Evolutionary conservation across 2,329 filamentous ascomycete species (phyloP).

Genomic region (Trichoderma atroviride): DNA sequence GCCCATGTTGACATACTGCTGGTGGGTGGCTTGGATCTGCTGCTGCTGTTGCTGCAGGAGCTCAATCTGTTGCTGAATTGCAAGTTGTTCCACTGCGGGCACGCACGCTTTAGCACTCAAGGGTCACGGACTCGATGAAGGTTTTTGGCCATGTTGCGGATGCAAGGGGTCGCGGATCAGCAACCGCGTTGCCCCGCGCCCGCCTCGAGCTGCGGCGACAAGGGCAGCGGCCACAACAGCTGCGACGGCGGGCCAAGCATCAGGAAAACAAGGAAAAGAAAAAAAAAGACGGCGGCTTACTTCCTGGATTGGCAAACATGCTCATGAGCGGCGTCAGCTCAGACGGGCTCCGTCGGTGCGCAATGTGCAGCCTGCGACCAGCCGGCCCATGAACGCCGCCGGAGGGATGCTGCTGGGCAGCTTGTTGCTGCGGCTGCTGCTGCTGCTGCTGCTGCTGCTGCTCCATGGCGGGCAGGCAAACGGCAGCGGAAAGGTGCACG

Average conservation of each 20-base stretch:
- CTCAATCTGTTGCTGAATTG: constrained; percentile 97
- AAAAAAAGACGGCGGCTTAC: constrained; percentile 52
- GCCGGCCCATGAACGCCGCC: constrained; percentile 70
- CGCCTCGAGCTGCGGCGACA: constrained; percentile 8
- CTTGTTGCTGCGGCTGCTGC: constrained; percentile 51
- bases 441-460: constrained; percentile 58
- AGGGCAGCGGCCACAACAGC: constrained; percentile 6
- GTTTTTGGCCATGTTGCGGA: background rate
- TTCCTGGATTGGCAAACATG: constrained; percentile 71
- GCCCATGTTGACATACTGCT: constrained; percentile 97
- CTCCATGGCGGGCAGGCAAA: constrained; percentile 61
- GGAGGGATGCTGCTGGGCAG: constrained; percentile 52
- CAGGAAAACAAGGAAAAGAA: background rate
- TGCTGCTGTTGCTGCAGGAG: constrained; percentile 96
- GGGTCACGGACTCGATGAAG: constrained; percentile 1
- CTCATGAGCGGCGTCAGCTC: constrained; percentile 97
- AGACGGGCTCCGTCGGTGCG: constrained; percentile 93
- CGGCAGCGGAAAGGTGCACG: constrained; percentile 51
- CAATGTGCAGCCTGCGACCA: constrained; percentile 93
- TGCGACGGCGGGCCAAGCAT: background rate
- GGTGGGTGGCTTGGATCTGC: constrained; percentile 92
- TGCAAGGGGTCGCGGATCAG: constrained; percentile 10
- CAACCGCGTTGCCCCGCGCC: constrained; percentile 22
- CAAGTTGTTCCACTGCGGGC: constrained; percentile 85
- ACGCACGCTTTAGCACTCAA: constrained; percentile 31